Evolutionary conservation across 2,329 filamentous ascomycete species (phyloP).

Genomic region (Monosporascus ibericus): DNA sequence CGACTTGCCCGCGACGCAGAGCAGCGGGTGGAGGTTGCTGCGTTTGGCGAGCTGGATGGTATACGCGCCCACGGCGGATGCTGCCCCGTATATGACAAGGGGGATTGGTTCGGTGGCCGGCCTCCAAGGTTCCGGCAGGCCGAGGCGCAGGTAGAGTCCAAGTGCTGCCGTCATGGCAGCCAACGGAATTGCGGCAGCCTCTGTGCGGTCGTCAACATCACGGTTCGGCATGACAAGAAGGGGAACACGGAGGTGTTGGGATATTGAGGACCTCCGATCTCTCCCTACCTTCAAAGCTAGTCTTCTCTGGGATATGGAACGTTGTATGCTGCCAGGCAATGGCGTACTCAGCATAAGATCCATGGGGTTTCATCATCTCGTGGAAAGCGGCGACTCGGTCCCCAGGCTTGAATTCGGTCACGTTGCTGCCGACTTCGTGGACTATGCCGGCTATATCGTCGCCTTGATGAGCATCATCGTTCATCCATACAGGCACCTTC

Average conservation of each 20-base stretch:
- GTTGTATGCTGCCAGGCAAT: constrained; percentile 49
- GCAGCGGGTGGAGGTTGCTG: constrained; percentile 55
- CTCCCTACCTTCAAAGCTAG: constrained; percentile 40
- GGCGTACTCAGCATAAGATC: constrained; percentile 57
- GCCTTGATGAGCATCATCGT: constrained; percentile 35
- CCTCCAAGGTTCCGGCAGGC: constrained; percentile 42
- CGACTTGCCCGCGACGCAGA: constrained; percentile 51
- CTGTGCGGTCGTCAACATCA: constrained; percentile 16
- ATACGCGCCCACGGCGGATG: constrained; percentile 52
- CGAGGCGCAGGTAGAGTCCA: constrained; percentile 40
- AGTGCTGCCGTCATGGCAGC: constrained; percentile 48
- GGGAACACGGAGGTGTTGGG: neutral
- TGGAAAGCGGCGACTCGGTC: constrained; percentile 44
- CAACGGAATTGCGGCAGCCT: constrained; percentile 51
- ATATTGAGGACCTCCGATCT: too few relatives aligned
- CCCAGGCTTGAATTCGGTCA: constrained; percentile 48
- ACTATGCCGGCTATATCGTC: constrained; percentile 52
- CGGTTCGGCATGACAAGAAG: too few relatives aligned
- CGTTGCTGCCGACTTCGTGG: constrained; percentile 46
- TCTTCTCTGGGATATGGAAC: constrained; percentile 44
- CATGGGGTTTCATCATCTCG: constrained; percentile 43
- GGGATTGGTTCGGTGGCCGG: constrained; percentile 27
- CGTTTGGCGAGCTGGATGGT: constrained; percentile 48
- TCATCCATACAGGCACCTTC: constrained; percentile 25
- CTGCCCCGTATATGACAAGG: constrained; percentile 47